A percentile compares a stretch with the other conserved stretches of the same genome.
Evolutionary conservation across 1,284 basidiomycete genomes (phyloP).

Genomic region (Irpex rosettiformis): DNA sequence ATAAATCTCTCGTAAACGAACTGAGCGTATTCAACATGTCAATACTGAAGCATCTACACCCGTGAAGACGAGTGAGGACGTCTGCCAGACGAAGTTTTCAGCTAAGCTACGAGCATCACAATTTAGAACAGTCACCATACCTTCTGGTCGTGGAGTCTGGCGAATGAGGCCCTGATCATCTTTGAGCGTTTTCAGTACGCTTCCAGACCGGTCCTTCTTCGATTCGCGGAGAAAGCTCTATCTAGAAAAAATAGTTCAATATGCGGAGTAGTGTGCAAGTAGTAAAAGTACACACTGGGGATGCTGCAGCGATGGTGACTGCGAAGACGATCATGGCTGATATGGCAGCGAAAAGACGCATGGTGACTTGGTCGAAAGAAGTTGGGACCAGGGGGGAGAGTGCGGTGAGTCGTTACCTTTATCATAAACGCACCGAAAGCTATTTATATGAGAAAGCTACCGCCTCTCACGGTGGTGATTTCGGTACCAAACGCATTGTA

Average conservation of each 20-base stretch:
- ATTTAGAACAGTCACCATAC: not conserved
- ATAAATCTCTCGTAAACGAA: too few relatives aligned
- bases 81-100: not conserved
- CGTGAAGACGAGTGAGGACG: not conserved
- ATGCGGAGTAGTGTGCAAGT: not conserved
- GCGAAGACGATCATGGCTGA: not conserved
- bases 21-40: too few relatives aligned
- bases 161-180: not conserved
- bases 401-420: not conserved
- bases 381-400: not conserved
- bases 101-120: not conserved
- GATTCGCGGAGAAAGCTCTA: not conserved
- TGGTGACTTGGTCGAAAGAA: not conserved
- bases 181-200: not conserved
- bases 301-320: not conserved
- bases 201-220: not conserved
- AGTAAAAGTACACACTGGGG: not conserved
- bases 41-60: not conserved
- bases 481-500: not conserved
- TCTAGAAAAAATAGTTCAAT: not conserved
- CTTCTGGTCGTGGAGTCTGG: not conserved
- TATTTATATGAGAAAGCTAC: not conserved
- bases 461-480: not conserved
- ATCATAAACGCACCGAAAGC: not conserved
- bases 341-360: constrained; percentile 1